phyloP scores from a whole-genome alignment of 345 rosid genomes.

The Citrus australasica region DNA sequence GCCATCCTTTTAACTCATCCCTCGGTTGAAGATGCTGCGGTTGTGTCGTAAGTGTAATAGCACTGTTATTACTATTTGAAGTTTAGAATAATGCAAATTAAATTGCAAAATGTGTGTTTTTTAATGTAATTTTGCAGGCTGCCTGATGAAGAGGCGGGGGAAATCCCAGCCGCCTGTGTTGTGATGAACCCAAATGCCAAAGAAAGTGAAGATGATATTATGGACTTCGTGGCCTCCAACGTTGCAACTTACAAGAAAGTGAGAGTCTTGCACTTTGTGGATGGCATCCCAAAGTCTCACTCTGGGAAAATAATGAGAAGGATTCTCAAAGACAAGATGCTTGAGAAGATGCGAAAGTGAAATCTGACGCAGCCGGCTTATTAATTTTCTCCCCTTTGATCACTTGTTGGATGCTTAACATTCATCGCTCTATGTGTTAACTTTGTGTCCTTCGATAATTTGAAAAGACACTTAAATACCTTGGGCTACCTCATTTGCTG shows the following conservation, averaged over 20 bases:
- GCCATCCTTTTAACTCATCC: conserved; percentile 73
- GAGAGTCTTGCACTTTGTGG: conserved; percentile 72
- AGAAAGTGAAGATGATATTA: conserved; percentile 70
- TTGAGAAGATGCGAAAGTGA: conserved; percentile 25
- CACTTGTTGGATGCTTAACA: background rate
- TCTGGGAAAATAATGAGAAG: conserved; percentile 93
- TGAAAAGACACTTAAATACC: background rate
- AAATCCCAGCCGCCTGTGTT: conserved; percentile 88
- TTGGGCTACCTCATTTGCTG: background rate
- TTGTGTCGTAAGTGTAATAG: conserved; percentile 65
- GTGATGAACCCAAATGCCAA: conserved; percentile 55
- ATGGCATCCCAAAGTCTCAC: conserved; percentile 75
- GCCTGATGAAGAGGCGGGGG: conserved; percentile 93
- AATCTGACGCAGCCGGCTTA: background rate
- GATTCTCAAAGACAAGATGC: conserved; percentile 55
- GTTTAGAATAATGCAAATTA: background rate
- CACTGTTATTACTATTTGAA: background rate
- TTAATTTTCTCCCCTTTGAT: background rate
- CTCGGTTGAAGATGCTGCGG: conserved; percentile 79
- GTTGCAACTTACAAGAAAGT: conserved; percentile 90
- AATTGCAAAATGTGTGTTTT: background rate
- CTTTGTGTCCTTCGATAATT: background rate
- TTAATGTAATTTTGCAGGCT: conserved; percentile 30
- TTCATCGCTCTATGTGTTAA: background rate
- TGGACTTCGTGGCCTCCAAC: conserved; percentile 60